Percentiles rank a stretch among this genome's conserved stretches.
Conservation (phyloP, 495 filamentous ascomycete genomes). For the Penicillium taxi region DNA sequence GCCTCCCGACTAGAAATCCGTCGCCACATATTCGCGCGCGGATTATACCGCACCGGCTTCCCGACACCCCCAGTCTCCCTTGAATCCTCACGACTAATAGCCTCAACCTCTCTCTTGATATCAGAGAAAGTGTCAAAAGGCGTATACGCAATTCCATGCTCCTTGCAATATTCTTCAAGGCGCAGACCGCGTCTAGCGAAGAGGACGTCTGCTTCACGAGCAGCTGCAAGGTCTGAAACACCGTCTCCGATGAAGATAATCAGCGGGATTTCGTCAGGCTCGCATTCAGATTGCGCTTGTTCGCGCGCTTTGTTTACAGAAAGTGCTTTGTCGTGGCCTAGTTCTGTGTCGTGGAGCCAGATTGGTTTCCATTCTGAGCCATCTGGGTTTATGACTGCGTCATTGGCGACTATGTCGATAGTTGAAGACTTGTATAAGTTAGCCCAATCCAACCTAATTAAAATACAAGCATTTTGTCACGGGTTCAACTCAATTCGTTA, state of each 20-base stretch:
- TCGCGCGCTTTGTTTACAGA: conserved; percentile 54
- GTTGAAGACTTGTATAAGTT: conserved; percentile 33
- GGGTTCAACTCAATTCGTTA: background rate
- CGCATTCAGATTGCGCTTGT: conserved; percentile 43
- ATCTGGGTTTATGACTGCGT: conserved; percentile 51
- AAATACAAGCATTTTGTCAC: background rate
- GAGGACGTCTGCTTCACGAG: conserved; percentile 66
- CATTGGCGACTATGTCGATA: conserved; percentile 68
- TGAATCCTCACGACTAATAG: conserved; percentile 53
- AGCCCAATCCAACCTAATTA: background rate
- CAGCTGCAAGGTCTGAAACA: conserved; percentile 66
- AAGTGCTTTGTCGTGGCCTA: conserved; percentile 64
- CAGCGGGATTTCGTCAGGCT: conserved; percentile 56
- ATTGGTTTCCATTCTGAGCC: conserved; percentile 60
- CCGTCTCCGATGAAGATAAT: conserved; percentile 76
- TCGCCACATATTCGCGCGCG: conserved; percentile 64
- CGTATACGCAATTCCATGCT: conserved; percentile 55
- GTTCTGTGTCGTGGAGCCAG: conserved; percentile 60
- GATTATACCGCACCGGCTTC: conserved; percentile 57
- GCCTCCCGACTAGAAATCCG: conserved; percentile 52
- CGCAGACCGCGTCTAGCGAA: conserved; percentile 64
- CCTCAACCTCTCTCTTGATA: conserved; percentile 56
- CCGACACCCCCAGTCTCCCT: conserved; percentile 58
- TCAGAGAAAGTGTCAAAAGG: conserved; percentile 62
- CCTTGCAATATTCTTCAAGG: conserved; percentile 62